Base-by-base conservation (phyloP, 2,329 filamentous ascomycete genomes). In the Aspergillus sclerotialis region DNA sequence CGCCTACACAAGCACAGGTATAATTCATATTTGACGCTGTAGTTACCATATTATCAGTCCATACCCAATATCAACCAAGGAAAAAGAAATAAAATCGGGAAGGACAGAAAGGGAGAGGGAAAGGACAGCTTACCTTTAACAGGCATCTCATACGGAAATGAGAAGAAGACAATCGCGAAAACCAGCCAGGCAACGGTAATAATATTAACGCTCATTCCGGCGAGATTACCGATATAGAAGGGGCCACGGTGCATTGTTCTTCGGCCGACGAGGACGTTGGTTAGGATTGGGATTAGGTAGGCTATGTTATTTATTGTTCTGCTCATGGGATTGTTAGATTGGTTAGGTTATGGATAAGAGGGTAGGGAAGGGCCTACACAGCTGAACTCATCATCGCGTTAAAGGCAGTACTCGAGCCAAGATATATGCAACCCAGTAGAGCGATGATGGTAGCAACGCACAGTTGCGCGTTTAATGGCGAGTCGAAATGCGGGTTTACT, bases 401-500 rank as follows among this genome's bases (percentile, higher is more conserved):
- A 56, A 85, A 85, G 0, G 82, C 81, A 0, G 78, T 80, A 2
- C 66, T 72, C 23, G 69, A 78, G n/a, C 76, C 80, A 1, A 84
- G 69, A 37, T 83, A 83, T 24, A 85, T 76, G 23, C 67, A 68
- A 0, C 78, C 80, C 0, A 85, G 60, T 0, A 80, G 48, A 0
- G 75, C 76, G 13, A 70, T 70, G 33, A 70, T 61, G 21, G 63
- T 40, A 0, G 63, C 55, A 50, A 69, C 71, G 15, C 67, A 61
- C 0, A 79, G 37, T 3, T 74, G 76, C 0, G 76, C 72, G 42
- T 76, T 74, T 48, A 76, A 69, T 0, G 76, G 76, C 28, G 28
- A 65, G 45, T 52, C 65, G 61, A 23, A 46, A 42, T 10, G 57
- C 2, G 39, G 38, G 55, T 60, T 48, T 51, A 84, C 67, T 7